Evolutionary conservation across 345 rosid species (phyloP), one percentile per base, ranked within the genome.

Genomic region (Noccaea bulbosa): DNA sequence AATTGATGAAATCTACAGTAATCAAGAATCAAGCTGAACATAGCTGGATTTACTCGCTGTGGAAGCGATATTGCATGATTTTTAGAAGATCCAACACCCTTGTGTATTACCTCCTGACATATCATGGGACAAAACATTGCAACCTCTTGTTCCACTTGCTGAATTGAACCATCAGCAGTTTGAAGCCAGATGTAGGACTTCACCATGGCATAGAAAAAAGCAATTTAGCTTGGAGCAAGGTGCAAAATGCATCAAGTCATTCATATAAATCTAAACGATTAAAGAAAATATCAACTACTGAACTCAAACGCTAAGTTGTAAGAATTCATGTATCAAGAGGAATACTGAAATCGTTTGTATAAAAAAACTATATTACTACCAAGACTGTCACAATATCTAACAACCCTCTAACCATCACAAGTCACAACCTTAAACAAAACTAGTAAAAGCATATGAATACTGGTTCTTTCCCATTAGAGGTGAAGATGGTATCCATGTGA

Each of bases 121-220:
- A 92, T 92, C 88, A 92, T 78, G 70, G 95, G 95, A 76, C 95
- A 90, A 81, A 84, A 92, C 91, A 88, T 88, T 56, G 96, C 96
- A 80, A 88, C 88, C 87, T 86, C 95, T 79, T 88, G 84, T 74
- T 92, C 98, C 65, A 90, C 95, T 88, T 84, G 95, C 62, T 88
- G 98, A 76, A 85, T 76, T 44, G 93, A 88, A 48, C 96, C 96
- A 79, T 92, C 98, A 49, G 84, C 83, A 67, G 93, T 92, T 76
- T 87, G 91, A 62, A 90, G 85, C 98, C 98, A 92, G 52, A 92
- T 82, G 70, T 83, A 92, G 2, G 96, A 84, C 84, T 85, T 84
- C 95, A 83, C 80, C 14, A 65, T 20, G 51, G 9, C 63, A 65
- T 10, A 16, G 30, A 33, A 30, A 70, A 62, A 52, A 40, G 43